A percentile compares a stretch with the other conserved stretches of the same genome.
Conservation (phyloP, 2,329 filamentous ascomycete genomes). For the Coniochaeta prunicola region DNA sequence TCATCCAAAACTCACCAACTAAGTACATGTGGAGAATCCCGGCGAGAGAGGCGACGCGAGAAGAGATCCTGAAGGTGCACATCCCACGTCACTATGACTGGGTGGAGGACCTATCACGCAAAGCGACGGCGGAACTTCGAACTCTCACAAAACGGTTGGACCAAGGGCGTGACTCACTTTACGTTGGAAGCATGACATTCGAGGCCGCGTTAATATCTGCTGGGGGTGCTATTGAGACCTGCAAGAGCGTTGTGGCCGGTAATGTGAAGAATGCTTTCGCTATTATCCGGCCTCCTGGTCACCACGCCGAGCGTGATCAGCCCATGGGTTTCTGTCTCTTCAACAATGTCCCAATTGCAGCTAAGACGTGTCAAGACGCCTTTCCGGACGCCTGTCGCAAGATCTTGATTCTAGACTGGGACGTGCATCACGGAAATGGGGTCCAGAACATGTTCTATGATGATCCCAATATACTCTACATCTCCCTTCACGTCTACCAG, state of each 20-base stretch:
- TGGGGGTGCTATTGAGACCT: conserved; percentile 92
- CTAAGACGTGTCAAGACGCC: conserved; percentile 76
- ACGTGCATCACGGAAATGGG: conserved; percentile 77
- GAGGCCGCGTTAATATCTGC: conserved; percentile 76
- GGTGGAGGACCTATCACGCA: conserved; percentile 52
- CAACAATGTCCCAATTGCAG: conserved; percentile 92
- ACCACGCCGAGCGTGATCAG: conserved; percentile 81
- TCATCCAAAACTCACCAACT: conserved; percentile 46
- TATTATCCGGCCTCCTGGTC: conserved; percentile 88
- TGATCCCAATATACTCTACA: conserved; percentile 90
- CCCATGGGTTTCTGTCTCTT: conserved; percentile 96
- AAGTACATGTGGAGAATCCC: conserved; percentile 70
- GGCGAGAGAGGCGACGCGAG: conserved; percentile 66
- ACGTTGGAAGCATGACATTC: conserved; percentile 76
- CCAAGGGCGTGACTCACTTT: conserved; percentile 66
- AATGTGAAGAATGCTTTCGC: conserved; percentile 92
- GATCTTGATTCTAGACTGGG: conserved; percentile 90
- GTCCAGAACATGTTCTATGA: conserved; percentile 95
- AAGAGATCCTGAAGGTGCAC: conserved; percentile 78
- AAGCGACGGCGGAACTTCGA: conserved; percentile 59
- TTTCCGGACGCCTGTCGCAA: conserved; percentile 79
- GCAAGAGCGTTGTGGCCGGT: conserved; percentile 77
- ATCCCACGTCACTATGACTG: conserved; percentile 70
- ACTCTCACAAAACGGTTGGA: conserved; percentile 55
- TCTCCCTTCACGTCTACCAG: conserved; percentile 85